These are phyloP conservation scores for Raphanus hybrid DNA, from an alignment of 441 rosid genomes.

Conservation along the genomic window DNA sequence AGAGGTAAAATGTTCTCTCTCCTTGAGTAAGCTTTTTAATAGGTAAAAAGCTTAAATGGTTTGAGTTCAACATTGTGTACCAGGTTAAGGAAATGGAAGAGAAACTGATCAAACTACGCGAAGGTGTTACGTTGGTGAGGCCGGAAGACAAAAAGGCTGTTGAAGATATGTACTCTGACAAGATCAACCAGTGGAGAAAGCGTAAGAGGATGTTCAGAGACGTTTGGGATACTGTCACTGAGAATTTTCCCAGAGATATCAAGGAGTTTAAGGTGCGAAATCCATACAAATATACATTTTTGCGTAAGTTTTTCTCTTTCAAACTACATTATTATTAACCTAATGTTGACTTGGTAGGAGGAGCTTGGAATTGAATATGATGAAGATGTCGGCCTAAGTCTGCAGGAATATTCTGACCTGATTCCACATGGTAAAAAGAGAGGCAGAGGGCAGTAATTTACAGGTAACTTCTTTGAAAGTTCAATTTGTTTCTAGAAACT, in stretches of 20 bases:
- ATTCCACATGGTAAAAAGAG: constrained; percentile 69
- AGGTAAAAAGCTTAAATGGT: constrained; percentile 6
- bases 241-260: constrained; percentile 78
- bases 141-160: constrained; percentile 80
- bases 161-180: constrained; percentile 62
- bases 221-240: constrained; percentile 84
- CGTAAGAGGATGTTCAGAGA: constrained; percentile 95
- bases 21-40: constrained; percentile 63
- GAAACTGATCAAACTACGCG: constrained; percentile 67
- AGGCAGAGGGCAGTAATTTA: constrained; percentile 52
- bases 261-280: constrained; percentile 79
- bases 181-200: constrained; percentile 75
- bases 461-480: constrained; percentile 29
- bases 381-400: constrained; percentile 79
- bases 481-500: constrained; percentile 24
- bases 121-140: constrained; percentile 76
- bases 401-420: constrained; percentile 69
- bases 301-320: neutral
- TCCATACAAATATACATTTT: neutral
- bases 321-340: constrained; percentile 1
- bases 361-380: constrained; percentile 93
- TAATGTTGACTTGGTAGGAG: constrained; percentile 60
- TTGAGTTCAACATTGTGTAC: constrained; percentile 11
- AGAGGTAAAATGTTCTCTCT: constrained; percentile 47
- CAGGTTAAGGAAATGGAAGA: constrained; percentile 81